These are phyloP conservation scores for Neltuma alba DNA, from an alignment of 306 rosid genomes.

Conservation along the genomic window DNA sequence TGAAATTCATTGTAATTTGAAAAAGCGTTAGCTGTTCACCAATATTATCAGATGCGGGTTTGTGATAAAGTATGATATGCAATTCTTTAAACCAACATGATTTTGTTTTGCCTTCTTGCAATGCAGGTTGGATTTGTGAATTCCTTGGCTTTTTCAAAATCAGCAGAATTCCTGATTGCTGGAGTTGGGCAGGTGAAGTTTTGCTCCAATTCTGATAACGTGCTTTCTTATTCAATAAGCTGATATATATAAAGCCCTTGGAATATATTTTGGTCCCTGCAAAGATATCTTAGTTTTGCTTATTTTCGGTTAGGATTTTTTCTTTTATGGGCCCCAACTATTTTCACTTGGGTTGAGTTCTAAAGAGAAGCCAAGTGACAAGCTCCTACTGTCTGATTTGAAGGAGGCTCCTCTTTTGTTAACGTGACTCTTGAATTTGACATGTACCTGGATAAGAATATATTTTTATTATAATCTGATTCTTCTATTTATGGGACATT, in stretches of 20 bases:
- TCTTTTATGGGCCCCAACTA: not conserved
- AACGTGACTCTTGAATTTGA: no score
- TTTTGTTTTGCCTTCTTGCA: constrained; percentile 22
- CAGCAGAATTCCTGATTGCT: constrained; percentile 78
- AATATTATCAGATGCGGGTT: constrained; percentile 6
- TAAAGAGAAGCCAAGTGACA: no score
- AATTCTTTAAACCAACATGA: not conserved
- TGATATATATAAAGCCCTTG: not conserved
- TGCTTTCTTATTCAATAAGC: not conserved
- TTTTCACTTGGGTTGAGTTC: no score
- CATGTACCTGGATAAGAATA: no score
- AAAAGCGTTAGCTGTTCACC: not conserved
- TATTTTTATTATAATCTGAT: no score
- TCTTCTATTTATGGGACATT: not conserved
- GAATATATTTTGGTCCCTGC: not conserved
- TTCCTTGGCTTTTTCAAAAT: constrained; percentile 87
- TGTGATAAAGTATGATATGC: constrained; percentile 26
- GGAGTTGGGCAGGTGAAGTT: constrained; percentile 87
- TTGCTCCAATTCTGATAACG: not conserved
- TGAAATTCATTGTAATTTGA: constrained; percentile 3
- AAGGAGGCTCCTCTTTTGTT: no score
- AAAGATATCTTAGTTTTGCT: no score
- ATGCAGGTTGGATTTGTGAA: constrained; percentile 91
- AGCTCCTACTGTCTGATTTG: no score
- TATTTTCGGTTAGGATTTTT: not conserved